Conservation (phyloP, 257 asterid genomes). For the Coffea eugenioides region DNA sequence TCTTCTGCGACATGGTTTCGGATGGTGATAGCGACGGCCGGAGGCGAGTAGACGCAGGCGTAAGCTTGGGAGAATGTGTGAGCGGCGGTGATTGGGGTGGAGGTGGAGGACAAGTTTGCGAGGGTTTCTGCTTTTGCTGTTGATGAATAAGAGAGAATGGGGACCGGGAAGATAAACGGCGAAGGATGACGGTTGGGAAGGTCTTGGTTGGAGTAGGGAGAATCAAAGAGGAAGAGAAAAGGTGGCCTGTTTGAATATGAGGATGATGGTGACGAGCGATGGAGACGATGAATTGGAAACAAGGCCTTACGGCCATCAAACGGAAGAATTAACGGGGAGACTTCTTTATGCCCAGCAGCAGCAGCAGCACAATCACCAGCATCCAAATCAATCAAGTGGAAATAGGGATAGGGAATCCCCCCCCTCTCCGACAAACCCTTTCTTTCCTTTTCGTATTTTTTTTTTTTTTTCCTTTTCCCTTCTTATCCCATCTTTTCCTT, state of each 20-base stretch:
- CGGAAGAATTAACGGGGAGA: constrained; percentile 33
- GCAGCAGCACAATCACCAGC: not conserved
- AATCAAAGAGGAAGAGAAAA: constrained; percentile 4
- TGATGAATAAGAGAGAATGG: constrained; percentile 25
- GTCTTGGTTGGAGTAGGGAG: constrained; percentile 23
- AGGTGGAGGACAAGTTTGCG: constrained; percentile 11
- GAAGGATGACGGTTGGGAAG: constrained; percentile 32
- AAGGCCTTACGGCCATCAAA: constrained; percentile 86
- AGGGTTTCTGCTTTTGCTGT: constrained; percentile 14
- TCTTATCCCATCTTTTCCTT: not conserved
- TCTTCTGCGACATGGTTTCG: constrained; percentile 82
- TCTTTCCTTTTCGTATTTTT: not conserved
- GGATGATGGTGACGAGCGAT: constrained; percentile 36
- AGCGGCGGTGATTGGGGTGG: constrained; percentile 16
- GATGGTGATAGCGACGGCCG: constrained; percentile 28
- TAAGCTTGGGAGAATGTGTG: constrained; percentile 19
- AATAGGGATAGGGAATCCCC: not conserved
- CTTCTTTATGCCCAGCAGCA: constrained; percentile 4
- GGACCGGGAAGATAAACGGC: constrained; percentile 32
- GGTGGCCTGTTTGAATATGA: not conserved
- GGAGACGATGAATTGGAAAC: constrained; percentile 44
- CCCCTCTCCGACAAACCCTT: not conserved
- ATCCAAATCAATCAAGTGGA: constrained; percentile 2
- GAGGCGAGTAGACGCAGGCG: constrained; percentile 30
- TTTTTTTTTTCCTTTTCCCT: constrained; percentile 7